These are phyloP conservation scores for Phytophthora syringae DNA, from an alignment of 352 stramenopile genomes.

Conservation along the genomic window DNA sequence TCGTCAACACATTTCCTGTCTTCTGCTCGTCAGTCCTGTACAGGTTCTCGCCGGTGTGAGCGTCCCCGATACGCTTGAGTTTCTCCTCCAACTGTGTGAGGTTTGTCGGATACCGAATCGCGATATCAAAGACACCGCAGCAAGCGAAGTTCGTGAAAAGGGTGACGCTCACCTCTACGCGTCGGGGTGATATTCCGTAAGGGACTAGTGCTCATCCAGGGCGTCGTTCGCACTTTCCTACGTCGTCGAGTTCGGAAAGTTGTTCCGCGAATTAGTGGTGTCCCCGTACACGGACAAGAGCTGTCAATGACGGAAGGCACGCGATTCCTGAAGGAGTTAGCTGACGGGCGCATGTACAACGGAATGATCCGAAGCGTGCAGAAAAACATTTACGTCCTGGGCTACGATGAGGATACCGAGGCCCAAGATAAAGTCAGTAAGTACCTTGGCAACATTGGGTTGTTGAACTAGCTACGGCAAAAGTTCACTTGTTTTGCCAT, in stretches of 20 bases:
- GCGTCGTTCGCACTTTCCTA: constrained; percentile 75
- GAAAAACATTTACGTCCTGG: constrained; percentile 55
- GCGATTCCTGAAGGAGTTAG: constrained; percentile 75
- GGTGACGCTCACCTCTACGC: constrained; percentile 79
- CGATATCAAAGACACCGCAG: constrained; percentile 58
- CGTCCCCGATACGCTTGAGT: constrained; percentile 75
- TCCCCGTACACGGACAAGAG: constrained; percentile 1
- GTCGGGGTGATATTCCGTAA: constrained; percentile 75
- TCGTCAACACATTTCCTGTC: constrained; percentile 57
- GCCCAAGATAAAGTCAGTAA: constrained; percentile 75
- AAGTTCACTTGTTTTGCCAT: neutral
- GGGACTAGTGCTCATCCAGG: constrained; percentile 73
- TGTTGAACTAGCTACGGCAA: neutral
- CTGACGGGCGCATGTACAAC: constrained; percentile 71
- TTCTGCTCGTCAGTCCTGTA: constrained; percentile 85
- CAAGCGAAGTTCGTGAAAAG: constrained; percentile 61
- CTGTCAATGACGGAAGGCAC: constrained; percentile 62
- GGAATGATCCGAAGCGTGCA: constrained; percentile 58
- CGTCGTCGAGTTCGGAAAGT: constrained; percentile 49
- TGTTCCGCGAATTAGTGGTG: neutral
- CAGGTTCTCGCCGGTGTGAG: constrained; percentile 78
- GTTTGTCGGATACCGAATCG: constrained; percentile 57
- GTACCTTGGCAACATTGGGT: constrained; percentile 1
- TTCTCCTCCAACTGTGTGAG: constrained; percentile 74
- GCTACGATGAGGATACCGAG: constrained; percentile 68